Conservation (phyloP, 1,284 basidiomycete genomes). For the Tylopilus sp. region DNA sequence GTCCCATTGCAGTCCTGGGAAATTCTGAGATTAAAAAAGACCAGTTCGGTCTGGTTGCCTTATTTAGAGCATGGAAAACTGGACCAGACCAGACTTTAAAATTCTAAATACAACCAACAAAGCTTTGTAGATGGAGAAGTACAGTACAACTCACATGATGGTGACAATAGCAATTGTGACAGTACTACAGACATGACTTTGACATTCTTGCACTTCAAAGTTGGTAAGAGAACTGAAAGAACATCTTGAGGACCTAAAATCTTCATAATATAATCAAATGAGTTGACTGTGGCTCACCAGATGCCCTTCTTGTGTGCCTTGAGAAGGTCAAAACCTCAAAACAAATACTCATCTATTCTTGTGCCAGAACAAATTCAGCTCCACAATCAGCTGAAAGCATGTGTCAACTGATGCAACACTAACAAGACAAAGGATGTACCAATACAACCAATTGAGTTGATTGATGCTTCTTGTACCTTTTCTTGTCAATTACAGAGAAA, state of each 20-base stretch:
- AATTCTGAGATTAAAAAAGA: too few species aligned
- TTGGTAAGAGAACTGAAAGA: conserved; percentile 97
- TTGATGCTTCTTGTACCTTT: conserved; percentile 99
- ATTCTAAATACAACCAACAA: too few species aligned
- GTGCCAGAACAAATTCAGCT: conserved; percentile 97
- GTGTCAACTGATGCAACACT: conserved; percentile 18
- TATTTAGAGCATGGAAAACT: too few species aligned
- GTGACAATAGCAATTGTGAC: conserved; percentile 96
- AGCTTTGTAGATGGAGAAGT: too few species aligned
- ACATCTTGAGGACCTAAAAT: conserved; percentile 99
- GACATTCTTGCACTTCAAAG: conserved; percentile 97
- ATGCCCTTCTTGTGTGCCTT: conserved; percentile 99
- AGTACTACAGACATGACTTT: conserved; percentile 98
- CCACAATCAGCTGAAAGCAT: conserved; percentile 88
- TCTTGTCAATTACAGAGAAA: conserved; percentile 99
- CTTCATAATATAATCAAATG: conserved; percentile 99
- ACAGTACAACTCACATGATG: too few species aligned
- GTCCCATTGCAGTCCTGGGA: too few species aligned
- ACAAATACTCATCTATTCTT: conserved; percentile 99
- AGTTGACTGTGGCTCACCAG: conserved; percentile 98
- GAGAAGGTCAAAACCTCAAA: conserved; percentile 98
- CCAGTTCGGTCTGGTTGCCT: too few species aligned
- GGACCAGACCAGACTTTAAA: too few species aligned
- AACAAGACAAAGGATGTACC: conserved; percentile 56
- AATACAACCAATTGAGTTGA: conserved; percentile 99